These are phyloP conservation scores for Xylaria palmicola DNA, from an alignment of 495 filamentous ascomycete genomes.

Conservation along the genomic window DNA sequence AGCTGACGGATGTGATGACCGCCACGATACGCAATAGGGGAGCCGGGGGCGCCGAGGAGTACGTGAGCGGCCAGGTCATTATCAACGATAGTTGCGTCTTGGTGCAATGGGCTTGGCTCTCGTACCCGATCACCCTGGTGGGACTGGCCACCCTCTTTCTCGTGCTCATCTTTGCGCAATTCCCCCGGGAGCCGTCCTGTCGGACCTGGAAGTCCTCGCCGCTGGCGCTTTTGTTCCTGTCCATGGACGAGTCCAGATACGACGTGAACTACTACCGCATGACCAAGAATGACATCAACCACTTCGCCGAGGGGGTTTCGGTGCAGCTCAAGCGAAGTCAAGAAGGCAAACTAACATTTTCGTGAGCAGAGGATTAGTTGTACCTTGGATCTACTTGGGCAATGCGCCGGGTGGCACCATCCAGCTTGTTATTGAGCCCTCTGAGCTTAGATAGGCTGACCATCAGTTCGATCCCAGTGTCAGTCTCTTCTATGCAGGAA, in stretches of 20 bases:
- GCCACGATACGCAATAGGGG: not conserved
- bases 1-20: not conserved
- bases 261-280: not conserved
- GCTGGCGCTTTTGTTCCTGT: not conserved
- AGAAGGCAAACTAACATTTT: not conserved
- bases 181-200: not conserved
- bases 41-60: not conserved
- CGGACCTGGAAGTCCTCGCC: not conserved
- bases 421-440: too few species aligned
- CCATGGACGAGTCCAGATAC: not conserved
- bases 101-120: not conserved
- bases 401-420: too few species aligned
- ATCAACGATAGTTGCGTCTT: not conserved
- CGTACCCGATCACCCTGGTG: not conserved
- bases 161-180: not conserved
- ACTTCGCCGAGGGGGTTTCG: not conserved
- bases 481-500: too few species aligned
- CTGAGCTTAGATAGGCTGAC: too few species aligned
- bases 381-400: too few species aligned
- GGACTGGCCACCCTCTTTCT: not conserved
- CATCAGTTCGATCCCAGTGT: too few species aligned
- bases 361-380: not conserved
- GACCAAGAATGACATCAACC: not conserved
- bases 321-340: not conserved
- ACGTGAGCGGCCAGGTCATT: not conserved